Evolutionary conservation across 768 basidiomycete species (phyloP), one percentile per base, ranked within the genome.

Genomic region (Hortiboletus campestris): DNA sequence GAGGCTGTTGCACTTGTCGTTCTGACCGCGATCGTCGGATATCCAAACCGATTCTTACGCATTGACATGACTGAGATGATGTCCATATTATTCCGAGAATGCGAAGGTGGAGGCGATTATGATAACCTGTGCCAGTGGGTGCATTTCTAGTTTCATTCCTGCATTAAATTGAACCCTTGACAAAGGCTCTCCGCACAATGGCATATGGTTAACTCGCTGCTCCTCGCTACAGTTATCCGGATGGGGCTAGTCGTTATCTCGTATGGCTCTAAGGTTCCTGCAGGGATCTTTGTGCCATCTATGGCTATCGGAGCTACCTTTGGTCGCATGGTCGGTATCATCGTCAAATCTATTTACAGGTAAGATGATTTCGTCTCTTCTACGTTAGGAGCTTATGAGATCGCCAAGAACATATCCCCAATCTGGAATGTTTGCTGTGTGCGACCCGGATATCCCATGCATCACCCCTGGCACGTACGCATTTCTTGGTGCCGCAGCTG

Each of bases 401-500:
- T 46, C 46, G 14, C 48, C 58, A 49, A 96, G 94, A 46, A 79
- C 92, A 4, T 87, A 93, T 70, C 90, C 89, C 1, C 75, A 84
- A 19, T 89, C 89, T 34, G 90, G 93, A 2, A 89, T 93, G 51
- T 98, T 98, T 67, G 86, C 90, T 1, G 84, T 88, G 41, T 99
- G 97, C 68, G 82, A 84, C 20, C 95, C 94, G 17, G 90, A 98
- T 68, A 82, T 89, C 16, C 96, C 95, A 2, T 99, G 97, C 62
- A 98, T 99, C 65, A 98, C 97, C 0, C 96, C 97, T 0, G 97
- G 97, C 19, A 98, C 96, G 10, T 98, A 99, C 72, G 97, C 97
- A 2, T 93, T 98, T 66, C 79, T 99, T 13, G 97, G 97, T 7
- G 97, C 97, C 2, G 97, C 97, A 4, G 97, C 97, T 7, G 91